phyloP scores from a whole-genome alignment of 352 stramenopile species.

The Phytophthora tentaculata region DNA sequence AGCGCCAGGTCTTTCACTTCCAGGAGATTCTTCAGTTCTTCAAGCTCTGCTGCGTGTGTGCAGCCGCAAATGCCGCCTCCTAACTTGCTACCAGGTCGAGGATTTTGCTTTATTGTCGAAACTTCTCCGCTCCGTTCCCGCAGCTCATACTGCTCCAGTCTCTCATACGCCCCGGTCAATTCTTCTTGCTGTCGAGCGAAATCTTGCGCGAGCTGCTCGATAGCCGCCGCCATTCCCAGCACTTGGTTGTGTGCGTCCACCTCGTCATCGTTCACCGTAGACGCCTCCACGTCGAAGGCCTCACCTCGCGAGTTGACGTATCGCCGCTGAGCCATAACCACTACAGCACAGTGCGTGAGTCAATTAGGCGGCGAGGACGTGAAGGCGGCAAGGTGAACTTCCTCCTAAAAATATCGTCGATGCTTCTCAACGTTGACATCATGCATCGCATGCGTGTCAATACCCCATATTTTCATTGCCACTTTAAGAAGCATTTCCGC shows the following conservation, averaged over 20 bases:
- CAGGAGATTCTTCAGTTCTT: conserved; percentile 48
- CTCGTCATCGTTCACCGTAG: conserved; percentile 30
- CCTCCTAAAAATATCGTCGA: no score
- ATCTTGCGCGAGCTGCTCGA: conserved; percentile 65
- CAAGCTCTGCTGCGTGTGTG: conserved; percentile 34
- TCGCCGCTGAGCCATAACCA: conserved; percentile 19
- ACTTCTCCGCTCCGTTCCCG: conserved; percentile 14
- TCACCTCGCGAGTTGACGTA: conserved; percentile 13
- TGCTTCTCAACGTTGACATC: no score
- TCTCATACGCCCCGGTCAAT: conserved; percentile 58
- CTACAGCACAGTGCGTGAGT: no score
- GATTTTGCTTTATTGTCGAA: not conserved
- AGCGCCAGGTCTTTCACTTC: conserved; percentile 64
- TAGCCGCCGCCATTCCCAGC: conserved; percentile 66
- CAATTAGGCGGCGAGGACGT: no score
- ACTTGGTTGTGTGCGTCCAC: conserved; percentile 65
- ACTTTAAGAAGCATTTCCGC: no score
- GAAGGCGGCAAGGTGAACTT: no score
- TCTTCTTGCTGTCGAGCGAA: conserved; percentile 66
- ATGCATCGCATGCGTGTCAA: no score
- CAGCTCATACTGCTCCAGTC: conserved; percentile 49
- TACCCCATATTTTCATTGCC: no score
- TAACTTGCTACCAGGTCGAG: not conserved
- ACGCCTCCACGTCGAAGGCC: not conserved
- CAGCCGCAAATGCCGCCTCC: conserved; percentile 28